phyloP scores from a whole-genome alignment of 1,284 basidiomycete genomes.

The Cryptococcus sp. region DNA sequence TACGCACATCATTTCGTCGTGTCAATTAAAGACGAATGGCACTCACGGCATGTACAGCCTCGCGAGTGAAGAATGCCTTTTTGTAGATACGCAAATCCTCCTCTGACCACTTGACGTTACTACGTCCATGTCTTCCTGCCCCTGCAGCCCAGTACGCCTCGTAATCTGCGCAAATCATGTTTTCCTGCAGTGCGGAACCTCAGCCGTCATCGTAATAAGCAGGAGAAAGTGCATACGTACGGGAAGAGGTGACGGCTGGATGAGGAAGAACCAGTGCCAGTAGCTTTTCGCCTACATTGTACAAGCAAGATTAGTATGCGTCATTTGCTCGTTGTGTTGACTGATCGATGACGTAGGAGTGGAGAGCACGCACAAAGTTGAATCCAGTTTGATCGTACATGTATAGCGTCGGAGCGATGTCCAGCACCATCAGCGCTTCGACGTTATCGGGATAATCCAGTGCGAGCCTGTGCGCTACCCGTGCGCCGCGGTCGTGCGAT shows the following conservation, averaged over 20 bases:
- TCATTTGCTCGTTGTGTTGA: too few species aligned
- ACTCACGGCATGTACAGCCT: slow-evolving; percentile 35
- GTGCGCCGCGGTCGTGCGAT: slow-evolving; percentile 53
- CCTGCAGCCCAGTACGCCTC: slow-evolving; percentile 31
- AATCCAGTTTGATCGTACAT: slow-evolving; percentile 49
- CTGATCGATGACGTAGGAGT: too few species aligned
- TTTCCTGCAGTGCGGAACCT: slow-evolving; percentile 22
- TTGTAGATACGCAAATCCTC: slow-evolving; percentile 34
- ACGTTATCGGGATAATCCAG: slow-evolving; percentile 47
- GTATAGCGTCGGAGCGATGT: slow-evolving; percentile 47
- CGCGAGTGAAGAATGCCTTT: slow-evolving; percentile 17
- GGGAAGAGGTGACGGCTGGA: slow-evolving; percentile 43
- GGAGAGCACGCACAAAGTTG: slow-evolving; percentile 34
- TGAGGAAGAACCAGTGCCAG: slow-evolving; percentile 54
- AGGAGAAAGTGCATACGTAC: slow-evolving; percentile 24
- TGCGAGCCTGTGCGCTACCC: slow-evolving; percentile 51
- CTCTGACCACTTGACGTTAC: slow-evolving; percentile 23
- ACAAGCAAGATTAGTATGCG: too few species aligned
- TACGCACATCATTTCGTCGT: too few species aligned
- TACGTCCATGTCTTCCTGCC: slow-evolving; percentile 19
- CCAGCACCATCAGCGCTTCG: slow-evolving; percentile 46
- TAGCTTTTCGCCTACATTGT: slow-evolving; percentile 28
- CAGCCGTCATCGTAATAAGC: neutral
- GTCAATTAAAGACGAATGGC: too few species aligned
- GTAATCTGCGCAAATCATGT: slow-evolving; percentile 30